A percentile compares a stretch with the other conserved stretches of the same genome.
Evolutionary conservation across 306 rosid species (phyloP).

Genomic region (Prunus kanzakura): DNA sequence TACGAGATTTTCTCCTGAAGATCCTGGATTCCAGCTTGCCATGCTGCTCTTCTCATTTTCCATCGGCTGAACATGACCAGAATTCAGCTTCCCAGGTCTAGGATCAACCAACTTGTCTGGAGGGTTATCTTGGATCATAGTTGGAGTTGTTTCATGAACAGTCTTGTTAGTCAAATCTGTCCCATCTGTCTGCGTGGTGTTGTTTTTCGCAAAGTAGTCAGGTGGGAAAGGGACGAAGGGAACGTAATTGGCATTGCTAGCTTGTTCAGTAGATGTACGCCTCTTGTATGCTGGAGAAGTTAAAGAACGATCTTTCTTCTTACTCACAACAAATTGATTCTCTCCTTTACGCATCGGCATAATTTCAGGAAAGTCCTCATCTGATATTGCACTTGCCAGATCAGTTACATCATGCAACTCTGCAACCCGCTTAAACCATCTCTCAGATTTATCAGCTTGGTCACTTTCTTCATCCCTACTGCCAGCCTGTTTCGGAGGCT

Average conservation of each 20-base stretch:
- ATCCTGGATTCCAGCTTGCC: conserved; percentile 24
- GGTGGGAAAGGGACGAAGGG: conserved; percentile 97
- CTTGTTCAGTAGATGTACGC: conserved; percentile 68
- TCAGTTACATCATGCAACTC: conserved; percentile 77
- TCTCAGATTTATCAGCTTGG: conserved; percentile 79
- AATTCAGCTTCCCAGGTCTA: conserved; percentile 13
- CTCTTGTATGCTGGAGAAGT: conserved; percentile 84
- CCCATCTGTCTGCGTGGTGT: conserved; percentile 41
- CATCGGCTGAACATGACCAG: conserved; percentile 14
- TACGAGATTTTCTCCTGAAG: conserved; percentile 27
- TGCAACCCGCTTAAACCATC: conserved; percentile 79
- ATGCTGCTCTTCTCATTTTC: conserved; percentile 20
- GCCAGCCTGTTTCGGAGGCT: conserved; percentile 27
- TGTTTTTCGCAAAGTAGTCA: conserved; percentile 74
- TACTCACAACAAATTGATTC: conserved; percentile 79
- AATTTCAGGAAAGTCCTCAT: conserved; percentile 87
- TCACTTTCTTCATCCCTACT: conserved; percentile 43
- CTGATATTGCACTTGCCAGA: conserved; percentile 54
- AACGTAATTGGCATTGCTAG: conserved; percentile 58
- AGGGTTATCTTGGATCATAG: conserved; percentile 30
- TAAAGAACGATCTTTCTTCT: conserved; percentile 86
- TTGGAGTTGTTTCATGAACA: conserved; percentile 27
- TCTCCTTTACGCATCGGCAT: conserved; percentile 98
- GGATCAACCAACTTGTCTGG: conserved; percentile 28
- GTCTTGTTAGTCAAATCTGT: conserved; percentile 27